Evolutionary conservation across 805 yeast species (phyloP), one percentile per base, ranked within the genome.

Genomic region (Priceomyces carsonii): DNA sequence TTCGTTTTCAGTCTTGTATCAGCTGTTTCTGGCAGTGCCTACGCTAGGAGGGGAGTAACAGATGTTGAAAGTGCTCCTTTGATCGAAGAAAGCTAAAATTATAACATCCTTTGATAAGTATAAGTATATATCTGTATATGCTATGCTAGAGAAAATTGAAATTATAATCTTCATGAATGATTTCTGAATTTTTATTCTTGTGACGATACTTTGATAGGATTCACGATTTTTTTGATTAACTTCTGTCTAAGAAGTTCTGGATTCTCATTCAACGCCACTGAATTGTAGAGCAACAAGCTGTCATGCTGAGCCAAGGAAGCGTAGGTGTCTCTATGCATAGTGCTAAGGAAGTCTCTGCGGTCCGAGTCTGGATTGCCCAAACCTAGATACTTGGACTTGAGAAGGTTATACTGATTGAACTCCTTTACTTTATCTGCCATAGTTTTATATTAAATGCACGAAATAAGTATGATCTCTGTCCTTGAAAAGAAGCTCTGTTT

Each of bases 341-440:
- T 85, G 5, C 73, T 58, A 41, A 81, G 49, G 77, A 91, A 90
- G 55, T 85, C 91, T 10, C 63, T 61, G 33, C 81, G 66, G 0
- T 82, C 67, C 0, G 95, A 88, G 35, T 79, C 80, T 7, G 89
- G 71, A 50, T 79, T 72, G 0, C 96, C 96, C 1, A 90, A 57
- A 1, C 95, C 95, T 15, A 82, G 65, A 51, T 84, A 79, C 50
- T 82, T 78, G 27, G 77, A 45, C 40, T 65, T 66, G 16, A 55
- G 57, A 30, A 45, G 53, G 35, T 50, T 48, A 39, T 53, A 66
- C 48, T 62, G 66, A 41, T 60, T 61, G 30, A 44, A 40, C 12
- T 68, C 74, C 34, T 59, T 51, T 19, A 63, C 58, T 44, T 68
- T 68, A 45, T 68, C 73, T 9, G 73, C 68, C 73, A 67, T 67